phyloP scores from a whole-genome alignment of 2,329 filamentous ascomycete genomes.

The Graphiopsis chlorocephala region DNA sequence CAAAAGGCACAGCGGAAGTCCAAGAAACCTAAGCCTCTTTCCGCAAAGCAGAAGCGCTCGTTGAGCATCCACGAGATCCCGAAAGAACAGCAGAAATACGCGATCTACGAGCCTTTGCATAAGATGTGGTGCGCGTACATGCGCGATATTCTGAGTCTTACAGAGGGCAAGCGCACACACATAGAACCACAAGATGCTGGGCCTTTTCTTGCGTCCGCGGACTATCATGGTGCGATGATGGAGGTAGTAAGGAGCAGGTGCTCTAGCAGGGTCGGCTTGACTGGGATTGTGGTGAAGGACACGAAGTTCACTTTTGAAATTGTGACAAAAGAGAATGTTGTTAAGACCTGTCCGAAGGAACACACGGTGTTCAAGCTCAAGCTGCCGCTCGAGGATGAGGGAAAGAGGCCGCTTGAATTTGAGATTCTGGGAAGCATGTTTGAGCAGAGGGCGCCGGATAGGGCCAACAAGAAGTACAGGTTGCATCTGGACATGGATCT shows the following conservation, averaged over 20 bases:
- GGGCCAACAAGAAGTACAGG: constrained; percentile 90
- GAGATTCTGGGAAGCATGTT: constrained; percentile 89
- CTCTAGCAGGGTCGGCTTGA: constrained; percentile 74
- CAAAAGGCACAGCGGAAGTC: constrained; percentile 30
- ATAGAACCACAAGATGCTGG: constrained; percentile 61
- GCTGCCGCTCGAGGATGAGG: constrained; percentile 51
- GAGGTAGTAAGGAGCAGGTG: constrained; percentile 81
- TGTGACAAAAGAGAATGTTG: constrained; percentile 65
- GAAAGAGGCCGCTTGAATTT: constrained; percentile 60
- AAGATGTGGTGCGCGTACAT: constrained; percentile 82
- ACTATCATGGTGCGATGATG: constrained; percentile 83
- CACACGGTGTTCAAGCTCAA: constrained; percentile 79
- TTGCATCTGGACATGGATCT: constrained; percentile 68
- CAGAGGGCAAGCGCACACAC: constrained; percentile 38
- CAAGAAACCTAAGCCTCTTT: constrained; percentile 66
- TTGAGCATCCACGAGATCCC: constrained; percentile 74
- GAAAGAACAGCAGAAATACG: constrained; percentile 65
- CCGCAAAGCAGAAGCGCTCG: constrained; percentile 71
- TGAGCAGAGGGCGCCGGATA: constrained; percentile 74
- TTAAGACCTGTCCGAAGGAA: constrained; percentile 86
- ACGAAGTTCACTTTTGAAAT: constrained; percentile 83
- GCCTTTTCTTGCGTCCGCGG: constrained; percentile 75
- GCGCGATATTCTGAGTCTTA: constrained; percentile 69
- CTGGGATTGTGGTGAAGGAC: constrained; percentile 86
- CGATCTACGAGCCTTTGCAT: constrained; percentile 74